phyloP scores from a whole-genome alignment of 2,329 filamentous ascomycete species.

The Colletotrichum orchidophilum region DNA sequence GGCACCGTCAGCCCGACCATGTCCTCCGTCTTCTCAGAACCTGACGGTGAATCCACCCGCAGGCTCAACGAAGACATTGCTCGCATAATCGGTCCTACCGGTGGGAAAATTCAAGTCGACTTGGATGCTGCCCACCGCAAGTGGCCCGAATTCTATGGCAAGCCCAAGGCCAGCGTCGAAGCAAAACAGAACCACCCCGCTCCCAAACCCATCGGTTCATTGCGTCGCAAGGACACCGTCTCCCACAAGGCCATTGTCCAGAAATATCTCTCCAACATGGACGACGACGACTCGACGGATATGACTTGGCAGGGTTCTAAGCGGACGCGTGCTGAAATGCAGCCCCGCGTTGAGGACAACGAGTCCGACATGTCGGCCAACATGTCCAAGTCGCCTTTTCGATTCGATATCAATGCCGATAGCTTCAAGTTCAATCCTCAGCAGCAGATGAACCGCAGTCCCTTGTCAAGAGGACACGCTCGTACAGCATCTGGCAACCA shows the following conservation, averaged over 20 bases:
- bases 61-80: slow-evolving; percentile 59
- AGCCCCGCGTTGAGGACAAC: slow-evolving; percentile 63
- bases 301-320: slow-evolving; percentile 50
- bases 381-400: slow-evolving; percentile 50
- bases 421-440: slow-evolving; percentile 40
- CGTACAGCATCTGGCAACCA: slow-evolving; percentile 40
- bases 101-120: slow-evolving; percentile 51
- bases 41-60: slow-evolving; percentile 64
- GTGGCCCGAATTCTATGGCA: slow-evolving; percentile 62
- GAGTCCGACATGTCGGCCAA: slow-evolving; percentile 60
- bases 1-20: slow-evolving; percentile 64
- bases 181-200: not conserved
- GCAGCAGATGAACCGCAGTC: slow-evolving; percentile 47
- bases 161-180: slow-evolving; percentile 44
- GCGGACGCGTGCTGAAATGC: slow-evolving; percentile 60
- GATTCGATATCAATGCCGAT: slow-evolving; percentile 35
- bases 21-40: slow-evolving; percentile 62
- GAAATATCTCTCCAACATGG: slow-evolving; percentile 42
- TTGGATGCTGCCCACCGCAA: slow-evolving; percentile 58
- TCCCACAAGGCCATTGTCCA: slow-evolving; percentile 42
- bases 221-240: slow-evolving; percentile 57
- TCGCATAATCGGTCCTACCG: slow-evolving; percentile 48
- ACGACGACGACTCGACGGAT: slow-evolving; percentile 55
- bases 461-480: slow-evolving; percentile 48
- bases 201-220: slow-evolving; percentile 13